These are phyloP conservation scores for Thielaviopsis ethacetica DNA, from an alignment of 2,329 filamentous ascomycete species.

Conservation along the genomic window DNA sequence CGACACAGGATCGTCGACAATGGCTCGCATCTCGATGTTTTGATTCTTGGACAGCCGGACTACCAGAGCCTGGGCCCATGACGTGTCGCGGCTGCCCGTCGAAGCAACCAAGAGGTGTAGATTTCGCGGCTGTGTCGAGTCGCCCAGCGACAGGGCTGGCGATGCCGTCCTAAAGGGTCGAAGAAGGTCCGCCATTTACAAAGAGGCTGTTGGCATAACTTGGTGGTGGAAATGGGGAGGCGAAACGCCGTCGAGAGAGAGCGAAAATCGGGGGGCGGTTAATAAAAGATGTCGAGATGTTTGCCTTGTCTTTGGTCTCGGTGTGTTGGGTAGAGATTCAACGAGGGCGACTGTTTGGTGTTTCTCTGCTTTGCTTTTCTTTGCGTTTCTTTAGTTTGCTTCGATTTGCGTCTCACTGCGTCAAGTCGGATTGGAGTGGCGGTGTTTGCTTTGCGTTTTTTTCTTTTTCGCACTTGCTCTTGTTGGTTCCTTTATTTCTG, in stretches of 20 bases:
- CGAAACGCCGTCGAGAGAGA: not conserved
- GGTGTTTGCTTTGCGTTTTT: not conserved
- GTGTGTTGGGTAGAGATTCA: not conserved
- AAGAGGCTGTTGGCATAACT: not conserved
- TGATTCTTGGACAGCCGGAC: conserved; percentile 49
- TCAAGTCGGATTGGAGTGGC: not conserved
- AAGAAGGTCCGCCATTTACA: conserved; percentile 9
- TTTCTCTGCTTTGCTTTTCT: not conserved
- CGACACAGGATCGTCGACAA: conserved; percentile 49
- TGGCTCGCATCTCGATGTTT: conserved; percentile 43
- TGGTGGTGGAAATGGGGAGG: not conserved
- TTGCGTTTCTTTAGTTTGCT: not conserved
- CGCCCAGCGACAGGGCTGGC: conserved; percentile 20
- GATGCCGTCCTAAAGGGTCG: conserved; percentile 12
- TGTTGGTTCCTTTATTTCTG: not conserved
- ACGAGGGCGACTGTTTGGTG: not conserved
- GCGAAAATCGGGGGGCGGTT: not conserved
- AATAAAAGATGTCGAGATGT: too few relatives aligned
- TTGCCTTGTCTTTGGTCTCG: not conserved
- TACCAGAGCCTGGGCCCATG: conserved; percentile 49
- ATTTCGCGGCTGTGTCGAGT: conserved; percentile 20
- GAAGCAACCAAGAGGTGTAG: conserved; percentile 47
- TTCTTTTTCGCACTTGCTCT: not conserved
- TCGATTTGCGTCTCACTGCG: not conserved
- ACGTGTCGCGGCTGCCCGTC: conserved; percentile 47